These are phyloP conservation scores for Neurospora discreta DNA, from an alignment of 495 filamentous ascomycete genomes.

Conservation along the genomic window DNA sequence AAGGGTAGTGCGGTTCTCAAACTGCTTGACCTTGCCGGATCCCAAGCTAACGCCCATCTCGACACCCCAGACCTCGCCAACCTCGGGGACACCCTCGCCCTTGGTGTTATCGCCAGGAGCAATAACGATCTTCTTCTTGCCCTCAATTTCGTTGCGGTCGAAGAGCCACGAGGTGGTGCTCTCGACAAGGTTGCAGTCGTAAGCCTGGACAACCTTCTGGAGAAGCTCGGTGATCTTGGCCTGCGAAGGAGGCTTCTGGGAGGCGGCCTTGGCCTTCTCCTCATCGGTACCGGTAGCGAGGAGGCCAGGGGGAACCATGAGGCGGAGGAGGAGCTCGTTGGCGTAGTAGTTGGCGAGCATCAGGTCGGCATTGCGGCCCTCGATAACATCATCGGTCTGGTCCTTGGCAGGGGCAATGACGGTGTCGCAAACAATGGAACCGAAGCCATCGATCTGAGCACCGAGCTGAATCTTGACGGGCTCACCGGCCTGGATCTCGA, in stretches of 20 bases:
- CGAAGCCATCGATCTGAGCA: constrained; percentile 95
- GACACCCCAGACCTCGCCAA: constrained; percentile 96
- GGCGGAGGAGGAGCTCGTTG: constrained; percentile 83
- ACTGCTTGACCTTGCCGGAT: constrained; percentile 84
- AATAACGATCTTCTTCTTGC: constrained; percentile 95
- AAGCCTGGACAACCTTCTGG: constrained; percentile 83
- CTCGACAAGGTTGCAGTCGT: constrained; percentile 89
- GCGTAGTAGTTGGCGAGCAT: constrained; percentile 86
- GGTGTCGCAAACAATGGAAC: constrained; percentile 91
- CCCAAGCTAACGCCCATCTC: constrained; percentile 88
- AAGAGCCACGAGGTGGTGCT: constrained; percentile 96
- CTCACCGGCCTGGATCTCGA: constrained; percentile 70
- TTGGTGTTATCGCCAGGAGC: constrained; percentile 76
- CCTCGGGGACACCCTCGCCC: constrained; percentile 80
- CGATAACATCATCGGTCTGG: constrained; percentile 44
- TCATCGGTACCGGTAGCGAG: constrained; percentile 76
- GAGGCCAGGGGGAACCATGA: constrained; percentile 82
- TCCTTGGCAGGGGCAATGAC: constrained; percentile 57
- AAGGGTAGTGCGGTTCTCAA: constrained; percentile 77
- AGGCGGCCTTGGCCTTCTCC: constrained; percentile 84
- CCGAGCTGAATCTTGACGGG: constrained; percentile 92
- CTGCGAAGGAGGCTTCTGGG: constrained; percentile 69
- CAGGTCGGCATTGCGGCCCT: constrained; percentile 72
- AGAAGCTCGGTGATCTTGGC: constrained; percentile 72
- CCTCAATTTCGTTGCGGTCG: constrained; percentile 93